A percentile compares a stretch with the other conserved stretches of the same genome.
These are phyloP conservation scores for Biscutella auriculata DNA, from an alignment of 441 rosid genomes.

Conservation along the genomic window DNA sequence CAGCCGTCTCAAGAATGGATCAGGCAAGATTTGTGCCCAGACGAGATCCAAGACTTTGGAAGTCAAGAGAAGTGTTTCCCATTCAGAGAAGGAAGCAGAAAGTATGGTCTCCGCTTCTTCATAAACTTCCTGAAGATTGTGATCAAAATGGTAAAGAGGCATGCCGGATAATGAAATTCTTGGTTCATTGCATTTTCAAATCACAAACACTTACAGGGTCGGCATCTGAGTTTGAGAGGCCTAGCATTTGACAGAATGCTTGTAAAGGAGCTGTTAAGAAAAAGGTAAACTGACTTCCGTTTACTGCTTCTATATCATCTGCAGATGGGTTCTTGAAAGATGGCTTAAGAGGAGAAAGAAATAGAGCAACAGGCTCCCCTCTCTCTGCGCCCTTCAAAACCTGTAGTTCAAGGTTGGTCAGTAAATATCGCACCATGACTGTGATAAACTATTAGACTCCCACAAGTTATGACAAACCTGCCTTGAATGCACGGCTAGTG, in stretches of 20 bases:
- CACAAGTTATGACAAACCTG: slow-evolving; percentile 83
- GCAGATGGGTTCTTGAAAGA: slow-evolving; percentile 33
- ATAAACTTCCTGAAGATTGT: slow-evolving; percentile 38
- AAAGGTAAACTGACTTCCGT: slow-evolving; percentile 80
- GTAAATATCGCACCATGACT: neutral
- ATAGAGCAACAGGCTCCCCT: slow-evolving; percentile 75
- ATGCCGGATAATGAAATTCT: neutral
- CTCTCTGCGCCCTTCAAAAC: slow-evolving; percentile 73
- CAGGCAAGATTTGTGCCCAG: slow-evolving; percentile 83
- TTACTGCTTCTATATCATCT: slow-evolving; percentile 25
- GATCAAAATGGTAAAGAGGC: neutral
- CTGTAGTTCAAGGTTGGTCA: slow-evolving; percentile 30
- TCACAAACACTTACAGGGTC: slow-evolving; percentile 36
- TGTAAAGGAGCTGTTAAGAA: slow-evolving; percentile 79
- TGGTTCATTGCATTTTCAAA: neutral
- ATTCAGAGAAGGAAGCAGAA: slow-evolving; percentile 55
- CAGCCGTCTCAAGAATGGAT: slow-evolving; percentile 78
- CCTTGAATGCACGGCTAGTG: slow-evolving; percentile 98
- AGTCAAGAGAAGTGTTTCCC: slow-evolving; percentile 78
- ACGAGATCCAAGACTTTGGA: slow-evolving; percentile 65
- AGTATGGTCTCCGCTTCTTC: slow-evolving; percentile 62
- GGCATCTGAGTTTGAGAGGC: slow-evolving; percentile 34
- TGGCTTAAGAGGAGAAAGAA: slow-evolving; percentile 72
- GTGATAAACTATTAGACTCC: slow-evolving; percentile 9
- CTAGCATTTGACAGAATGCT: slow-evolving; percentile 77